Evolutionary conservation across 2,329 filamentous ascomycete genomes (phyloP), one percentile per base, ranked within the genome.

Genomic region (Coleophoma crateriformis): DNA sequence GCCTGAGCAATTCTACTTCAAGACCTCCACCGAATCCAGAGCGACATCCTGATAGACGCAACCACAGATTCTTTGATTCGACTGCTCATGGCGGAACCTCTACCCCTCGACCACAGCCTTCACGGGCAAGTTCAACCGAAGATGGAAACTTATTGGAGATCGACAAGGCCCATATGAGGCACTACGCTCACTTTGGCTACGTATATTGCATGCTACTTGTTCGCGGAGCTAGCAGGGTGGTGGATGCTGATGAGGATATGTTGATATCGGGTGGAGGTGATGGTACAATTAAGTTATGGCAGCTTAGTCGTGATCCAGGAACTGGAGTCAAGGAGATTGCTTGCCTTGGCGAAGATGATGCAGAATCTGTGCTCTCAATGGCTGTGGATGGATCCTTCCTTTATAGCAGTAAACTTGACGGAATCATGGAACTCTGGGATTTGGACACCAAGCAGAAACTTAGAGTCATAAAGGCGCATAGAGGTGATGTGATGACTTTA

Each of bases 201-300:
- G 84, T 99, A 0, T 96, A 96, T 67, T 95, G 90, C 67, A 97
- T 97, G 92, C 76, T 95, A 5, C 76, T 99, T 51, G 84, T 89
- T 1, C 83, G 81, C 53, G 88, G 88, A 0, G 76, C 78, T 0
- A 82, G 78, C 0, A 74, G 82, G 2, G 76, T 89, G 7, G 77
- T 89, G 4, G 85, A 85, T 7, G 75, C 80, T 0, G 83, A 88
- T 1, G 82, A 87, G 22, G 91, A 97, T 58, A 83, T 95, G 1
- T 67, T 99, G 35, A 82, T 99, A 33, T 95, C 92, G 0, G 94
- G 91, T 8, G 91, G 90, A 34, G 95, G 94, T 33, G 94, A 97
- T 63, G 95, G 94, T 0, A 88, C 87, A 0, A 91, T 99, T 64
- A 95, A 96, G 68, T 68, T 97, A n/a, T 99, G 94, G 94, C 81